A percentile compares a stretch with the other conserved stretches of the same genome.
phyloP scores from a whole-genome alignment of 441 rosid species.

The Syzygium syzygioides region DNA sequence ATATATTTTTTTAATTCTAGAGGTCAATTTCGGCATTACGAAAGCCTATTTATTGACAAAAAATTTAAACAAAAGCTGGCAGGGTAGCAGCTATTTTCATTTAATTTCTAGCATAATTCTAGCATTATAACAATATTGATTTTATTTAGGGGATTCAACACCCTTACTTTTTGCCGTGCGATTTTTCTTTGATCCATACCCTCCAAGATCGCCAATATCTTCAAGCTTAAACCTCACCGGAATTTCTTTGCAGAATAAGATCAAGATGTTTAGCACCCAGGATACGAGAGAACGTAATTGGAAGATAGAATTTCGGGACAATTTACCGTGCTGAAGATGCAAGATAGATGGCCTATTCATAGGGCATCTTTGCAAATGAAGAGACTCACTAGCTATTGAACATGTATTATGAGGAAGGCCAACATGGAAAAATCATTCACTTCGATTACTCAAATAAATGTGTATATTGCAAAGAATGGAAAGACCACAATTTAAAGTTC shows the following conservation, averaged over 20 bases:
- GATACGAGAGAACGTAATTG: neutral
- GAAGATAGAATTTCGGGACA: neutral
- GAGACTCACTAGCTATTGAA: neutral
- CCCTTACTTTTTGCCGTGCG: neutral
- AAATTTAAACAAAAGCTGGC: neutral
- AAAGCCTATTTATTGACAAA: neutral
- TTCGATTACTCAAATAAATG: neutral
- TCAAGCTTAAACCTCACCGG: neutral
- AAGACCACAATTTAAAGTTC: neutral
- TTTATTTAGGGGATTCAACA: neutral
- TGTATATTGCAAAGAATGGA: neutral
- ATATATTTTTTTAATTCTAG: neutral
- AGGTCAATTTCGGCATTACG: neutral
- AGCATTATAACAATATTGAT: neutral
- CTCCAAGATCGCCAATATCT: neutral
- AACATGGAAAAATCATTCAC: neutral
- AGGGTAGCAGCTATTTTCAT: neutral
- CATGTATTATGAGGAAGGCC: neutral
- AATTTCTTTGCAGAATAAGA: neutral
- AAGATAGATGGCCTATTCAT: neutral
- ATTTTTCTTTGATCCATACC: neutral
- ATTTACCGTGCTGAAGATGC: neutral
- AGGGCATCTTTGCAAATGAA: neutral
- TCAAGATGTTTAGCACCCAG: neutral
- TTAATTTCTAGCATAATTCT: neutral